These are phyloP conservation scores for Trichoderma gracile DNA, from an alignment of 2,329 filamentous ascomycete genomes.

Conservation along the genomic window DNA sequence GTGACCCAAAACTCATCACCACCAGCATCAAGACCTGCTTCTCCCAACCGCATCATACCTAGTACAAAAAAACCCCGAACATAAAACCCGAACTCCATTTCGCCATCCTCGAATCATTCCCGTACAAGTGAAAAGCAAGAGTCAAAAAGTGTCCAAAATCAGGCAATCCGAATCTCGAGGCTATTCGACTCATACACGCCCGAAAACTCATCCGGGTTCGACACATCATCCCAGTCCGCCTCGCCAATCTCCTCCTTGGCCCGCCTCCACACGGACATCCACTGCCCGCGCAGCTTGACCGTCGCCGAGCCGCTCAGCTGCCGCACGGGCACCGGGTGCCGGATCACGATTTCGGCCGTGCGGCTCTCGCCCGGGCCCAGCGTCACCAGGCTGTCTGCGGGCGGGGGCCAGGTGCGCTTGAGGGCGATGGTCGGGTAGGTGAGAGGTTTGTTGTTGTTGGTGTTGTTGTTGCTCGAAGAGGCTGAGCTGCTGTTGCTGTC, in stretches of 20 bases:
- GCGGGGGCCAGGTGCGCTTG: constrained; percentile 41
- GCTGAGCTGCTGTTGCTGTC: background rate
- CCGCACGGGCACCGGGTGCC: constrained; percentile 38
- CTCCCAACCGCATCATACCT: background rate
- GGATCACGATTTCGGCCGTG: constrained; percentile 39
- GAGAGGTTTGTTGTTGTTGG: constrained; percentile 29
- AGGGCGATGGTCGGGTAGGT: constrained; percentile 38
- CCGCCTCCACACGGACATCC: constrained; percentile 41
- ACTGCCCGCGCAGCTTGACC: constrained; percentile 39
- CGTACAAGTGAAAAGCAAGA: no score
- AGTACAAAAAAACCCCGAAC: background rate
- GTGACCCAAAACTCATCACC: background rate
- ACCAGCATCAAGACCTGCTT: background rate
- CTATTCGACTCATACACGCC: constrained; percentile 25
- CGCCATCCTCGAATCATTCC: background rate
- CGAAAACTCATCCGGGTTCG: constrained; percentile 19
- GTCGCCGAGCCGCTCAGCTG: constrained; percentile 36
- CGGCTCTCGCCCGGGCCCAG: constrained; percentile 40
- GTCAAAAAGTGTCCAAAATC: background rate
- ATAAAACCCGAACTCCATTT: background rate
- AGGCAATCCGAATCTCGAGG: constrained; percentile 25
- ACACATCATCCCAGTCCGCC: constrained; percentile 23
- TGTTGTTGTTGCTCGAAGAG: background rate
- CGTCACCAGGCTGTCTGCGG: constrained; percentile 37
- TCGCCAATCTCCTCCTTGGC: constrained; percentile 29